Evolutionary conservation across 331 rosid genomes (phyloP).

Genomic region (Acacia concinna): DNA sequence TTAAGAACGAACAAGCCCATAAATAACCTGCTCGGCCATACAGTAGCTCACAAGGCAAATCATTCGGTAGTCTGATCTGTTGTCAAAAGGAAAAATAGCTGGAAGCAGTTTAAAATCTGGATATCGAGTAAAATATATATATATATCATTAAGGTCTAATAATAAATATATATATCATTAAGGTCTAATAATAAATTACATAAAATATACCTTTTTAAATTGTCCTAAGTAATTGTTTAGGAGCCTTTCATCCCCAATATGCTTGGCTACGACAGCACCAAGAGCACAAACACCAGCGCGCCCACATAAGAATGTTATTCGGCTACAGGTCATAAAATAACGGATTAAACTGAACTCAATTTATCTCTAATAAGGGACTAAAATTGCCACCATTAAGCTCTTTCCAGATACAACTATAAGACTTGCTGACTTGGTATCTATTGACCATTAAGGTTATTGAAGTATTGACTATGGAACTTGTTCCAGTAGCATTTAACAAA

Average conservation of each 20-base stretch:
- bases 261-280: conserved; percentile 82
- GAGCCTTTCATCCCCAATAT: conserved; percentile 54
- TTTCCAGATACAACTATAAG: conserved; percentile 7
- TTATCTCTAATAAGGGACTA: neutral
- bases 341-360: conserved; percentile 22
- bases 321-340: conserved; percentile 48
- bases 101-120: conserved; percentile 11
- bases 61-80: conserved; percentile 66
- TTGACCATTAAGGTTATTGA: neutral
- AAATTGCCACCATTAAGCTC: neutral
- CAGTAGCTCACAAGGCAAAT: conserved; percentile 71
- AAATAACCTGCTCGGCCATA: conserved; percentile 77
- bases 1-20: conserved; percentile 81
- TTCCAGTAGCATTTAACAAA: neutral
- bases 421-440: neutral
- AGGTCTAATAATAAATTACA: neutral
- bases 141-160: conserved; percentile 14
- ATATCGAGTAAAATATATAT: conserved; percentile 13
- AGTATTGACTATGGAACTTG: neutral
- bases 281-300: conserved; percentile 78
- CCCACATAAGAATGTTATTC: conserved; percentile 72
- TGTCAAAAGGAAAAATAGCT: conserved; percentile 23
- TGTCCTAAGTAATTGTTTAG: conserved; percentile 53
- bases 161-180: conserved; percentile 25
- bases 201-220: conserved; percentile 57